A percentile compares a stretch with the other conserved stretches of the same genome.
phyloP scores from a whole-genome alignment of 1,284 basidiomycete species.

The Fomitiporia mediterranea region DNA sequence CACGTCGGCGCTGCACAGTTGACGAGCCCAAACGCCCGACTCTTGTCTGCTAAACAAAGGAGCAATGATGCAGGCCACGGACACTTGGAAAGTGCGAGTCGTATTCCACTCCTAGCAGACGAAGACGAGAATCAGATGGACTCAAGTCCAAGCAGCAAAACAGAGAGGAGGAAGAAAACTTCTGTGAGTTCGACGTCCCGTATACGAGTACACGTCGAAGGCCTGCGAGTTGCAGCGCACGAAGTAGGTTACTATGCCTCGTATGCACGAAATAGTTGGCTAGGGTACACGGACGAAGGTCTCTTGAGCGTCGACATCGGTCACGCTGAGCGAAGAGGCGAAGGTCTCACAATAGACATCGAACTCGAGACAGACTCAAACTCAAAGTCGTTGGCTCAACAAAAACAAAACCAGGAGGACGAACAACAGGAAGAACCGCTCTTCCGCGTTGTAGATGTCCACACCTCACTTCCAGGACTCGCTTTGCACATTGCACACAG shows the following conservation, averaged over 20 bases:
- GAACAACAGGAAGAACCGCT: conserved; percentile 27
- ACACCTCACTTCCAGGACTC: conserved; percentile 35
- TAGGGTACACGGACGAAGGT: conserved; percentile 44
- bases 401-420: not conserved
- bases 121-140: not conserved
- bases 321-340: conserved; percentile 20
- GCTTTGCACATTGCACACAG: conserved; percentile 36
- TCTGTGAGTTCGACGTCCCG: conserved; percentile 30
- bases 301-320: conserved; percentile 39
- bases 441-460: conserved; percentile 39
- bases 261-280: conserved; percentile 31
- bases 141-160: not conserved
- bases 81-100: conserved; percentile 6
- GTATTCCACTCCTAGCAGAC: not conserved
- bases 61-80: not conserved
- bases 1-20: conserved; percentile 18
- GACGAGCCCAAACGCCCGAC: conserved; percentile 3
- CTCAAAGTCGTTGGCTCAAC: conserved; percentile 18
- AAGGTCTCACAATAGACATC: conserved; percentile 35
- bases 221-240: conserved; percentile 37
- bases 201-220: conserved; percentile 38
- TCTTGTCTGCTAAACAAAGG: not conserved
- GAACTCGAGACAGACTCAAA: conserved; percentile 35
- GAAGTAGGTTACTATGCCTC: conserved; percentile 43
- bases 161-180: conserved; percentile 2